phyloP scores from a whole-genome alignment of 2,329 filamentous ascomycete genomes.

The Aspergillus oerlinghausenensis region DNA sequence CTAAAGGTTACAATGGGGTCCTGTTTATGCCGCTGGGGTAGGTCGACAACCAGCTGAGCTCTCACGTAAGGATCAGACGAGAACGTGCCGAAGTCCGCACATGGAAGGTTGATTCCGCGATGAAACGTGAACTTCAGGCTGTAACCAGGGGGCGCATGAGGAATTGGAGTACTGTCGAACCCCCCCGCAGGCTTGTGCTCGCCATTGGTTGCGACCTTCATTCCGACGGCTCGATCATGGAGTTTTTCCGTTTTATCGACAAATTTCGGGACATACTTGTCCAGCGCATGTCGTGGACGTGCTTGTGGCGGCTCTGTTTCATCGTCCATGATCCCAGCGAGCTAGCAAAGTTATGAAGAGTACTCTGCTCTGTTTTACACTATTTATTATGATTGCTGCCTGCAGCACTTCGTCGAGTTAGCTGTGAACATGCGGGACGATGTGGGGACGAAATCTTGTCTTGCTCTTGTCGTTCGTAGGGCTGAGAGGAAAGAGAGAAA shows the following conservation, averaged over 20 bases:
- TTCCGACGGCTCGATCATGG: slow-evolving; percentile 29
- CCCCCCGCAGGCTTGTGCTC: slow-evolving; percentile 62
- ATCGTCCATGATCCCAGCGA: slow-evolving; percentile 5
- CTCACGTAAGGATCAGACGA: slow-evolving; percentile 80
- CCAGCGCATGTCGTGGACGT: slow-evolving; percentile 20
- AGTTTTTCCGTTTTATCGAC: slow-evolving; percentile 37
- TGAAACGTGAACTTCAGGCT: slow-evolving; percentile 83
- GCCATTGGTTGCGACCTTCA: slow-evolving; percentile 14
- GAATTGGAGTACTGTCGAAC: slow-evolving; percentile 74
- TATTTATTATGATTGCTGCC: slow-evolving; percentile 4
- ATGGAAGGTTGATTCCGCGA: slow-evolving; percentile 72
- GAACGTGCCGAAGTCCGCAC: slow-evolving; percentile 70
- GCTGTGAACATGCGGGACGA: not conserved
- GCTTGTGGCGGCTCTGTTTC: slow-evolving; percentile 16
- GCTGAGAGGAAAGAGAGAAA: not conserved
- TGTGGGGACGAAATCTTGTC: not conserved
- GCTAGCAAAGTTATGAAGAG: not conserved
- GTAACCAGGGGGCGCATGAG: slow-evolving; percentile 69
- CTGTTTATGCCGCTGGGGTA: slow-evolving; percentile 78
- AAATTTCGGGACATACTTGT: slow-evolving; percentile 36
- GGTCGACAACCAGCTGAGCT: slow-evolving; percentile 66
- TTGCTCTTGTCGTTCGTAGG: not conserved
- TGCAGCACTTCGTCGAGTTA: not conserved
- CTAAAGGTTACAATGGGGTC: slow-evolving; percentile 71
- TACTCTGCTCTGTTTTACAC: not conserved